Evolutionary conservation across 2,329 filamentous ascomycete genomes (phyloP).

Genomic region (Aspergillus sp.): DNA sequence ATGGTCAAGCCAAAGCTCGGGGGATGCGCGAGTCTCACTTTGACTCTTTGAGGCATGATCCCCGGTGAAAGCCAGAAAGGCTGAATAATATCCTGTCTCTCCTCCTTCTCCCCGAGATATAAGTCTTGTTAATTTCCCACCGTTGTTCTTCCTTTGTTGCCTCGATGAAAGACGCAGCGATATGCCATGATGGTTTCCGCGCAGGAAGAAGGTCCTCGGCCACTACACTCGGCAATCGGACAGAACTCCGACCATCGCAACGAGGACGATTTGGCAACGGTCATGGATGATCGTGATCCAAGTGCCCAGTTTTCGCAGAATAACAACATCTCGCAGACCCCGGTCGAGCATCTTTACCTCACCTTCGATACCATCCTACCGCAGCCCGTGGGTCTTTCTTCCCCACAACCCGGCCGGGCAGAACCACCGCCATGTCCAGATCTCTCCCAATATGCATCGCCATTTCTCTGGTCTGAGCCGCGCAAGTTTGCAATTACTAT

Average conservation of each 20-base stretch:
- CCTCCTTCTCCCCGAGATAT: neutral
- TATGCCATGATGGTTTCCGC: neutral
- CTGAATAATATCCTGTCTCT: slow-evolving; percentile 4
- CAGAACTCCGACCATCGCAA: slow-evolving; percentile 3
- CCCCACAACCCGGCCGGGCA: slow-evolving; percentile 24
- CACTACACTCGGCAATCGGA: neutral
- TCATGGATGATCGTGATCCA: neutral
- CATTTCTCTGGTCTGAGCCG: slow-evolving; percentile 66
- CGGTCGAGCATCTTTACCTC: slow-evolving; percentile 57
- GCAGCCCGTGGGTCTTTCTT: slow-evolving; percentile 28
- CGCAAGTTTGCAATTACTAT: slow-evolving; percentile 68
- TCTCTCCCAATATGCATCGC: slow-evolving; percentile 65
- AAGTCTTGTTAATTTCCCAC: neutral
- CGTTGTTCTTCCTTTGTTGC: neutral
- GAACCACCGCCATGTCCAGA: slow-evolving; percentile 59
- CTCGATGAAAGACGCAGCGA: neutral
- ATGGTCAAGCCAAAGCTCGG: neutral
- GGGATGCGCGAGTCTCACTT: neutral
- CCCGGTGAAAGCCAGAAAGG: neutral
- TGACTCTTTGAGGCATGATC: slow-evolving; percentile 4
- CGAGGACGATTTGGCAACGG: neutral
- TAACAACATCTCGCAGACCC: slow-evolving; percentile 2
- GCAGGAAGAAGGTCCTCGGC: slow-evolving; percentile 1
- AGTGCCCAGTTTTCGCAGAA: neutral
- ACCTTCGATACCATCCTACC: slow-evolving; percentile 60